A percentile compares a stretch with the other conserved stretches of the same genome.
Conservation (phyloP, 371 early-diverging fungal genomes). For the Nematocida major region DNA sequence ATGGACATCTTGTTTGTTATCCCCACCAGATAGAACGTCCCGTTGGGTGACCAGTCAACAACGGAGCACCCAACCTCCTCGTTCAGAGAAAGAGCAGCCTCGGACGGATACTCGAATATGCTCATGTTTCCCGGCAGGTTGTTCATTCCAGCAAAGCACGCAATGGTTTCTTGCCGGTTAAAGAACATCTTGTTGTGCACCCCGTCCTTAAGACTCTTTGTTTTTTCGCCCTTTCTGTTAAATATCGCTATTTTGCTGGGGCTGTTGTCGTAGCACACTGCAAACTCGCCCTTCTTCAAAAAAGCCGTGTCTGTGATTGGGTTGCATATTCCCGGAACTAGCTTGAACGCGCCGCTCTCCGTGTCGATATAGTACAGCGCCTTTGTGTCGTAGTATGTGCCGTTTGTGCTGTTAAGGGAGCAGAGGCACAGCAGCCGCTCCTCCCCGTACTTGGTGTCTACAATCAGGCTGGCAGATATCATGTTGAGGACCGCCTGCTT, state of each 20-base stretch:
- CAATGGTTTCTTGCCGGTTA: constrained; percentile 54
- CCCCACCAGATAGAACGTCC: constrained; percentile 60
- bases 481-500: constrained; percentile 13
- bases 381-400: constrained; percentile 61
- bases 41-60: constrained; percentile 60
- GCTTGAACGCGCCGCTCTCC: neutral
- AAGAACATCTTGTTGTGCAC: constrained; percentile 61
- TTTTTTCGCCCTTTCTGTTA: constrained; percentile 34
- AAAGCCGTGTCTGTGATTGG: constrained; percentile 52
- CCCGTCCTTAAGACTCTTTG: constrained; percentile 53
- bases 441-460: neutral
- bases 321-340: neutral
- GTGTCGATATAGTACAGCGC: constrained; percentile 52
- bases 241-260: constrained; percentile 57
- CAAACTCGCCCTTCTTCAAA: constrained; percentile 53
- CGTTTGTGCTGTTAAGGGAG: constrained; percentile 50
- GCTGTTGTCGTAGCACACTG: constrained; percentile 60
- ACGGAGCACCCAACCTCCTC: constrained; percentile 61
- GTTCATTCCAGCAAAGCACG: constrained; percentile 62
- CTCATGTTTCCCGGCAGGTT: constrained; percentile 64
- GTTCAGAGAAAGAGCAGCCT: constrained; percentile 34
- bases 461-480: constrained; percentile 2
- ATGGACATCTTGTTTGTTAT: constrained; percentile 62
- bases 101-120: constrained; percentile 40
- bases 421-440: constrained; percentile 1